Conservation (phyloP, 2,329 filamentous ascomycete genomes). For the Acrodontium crateriforme region DNA sequence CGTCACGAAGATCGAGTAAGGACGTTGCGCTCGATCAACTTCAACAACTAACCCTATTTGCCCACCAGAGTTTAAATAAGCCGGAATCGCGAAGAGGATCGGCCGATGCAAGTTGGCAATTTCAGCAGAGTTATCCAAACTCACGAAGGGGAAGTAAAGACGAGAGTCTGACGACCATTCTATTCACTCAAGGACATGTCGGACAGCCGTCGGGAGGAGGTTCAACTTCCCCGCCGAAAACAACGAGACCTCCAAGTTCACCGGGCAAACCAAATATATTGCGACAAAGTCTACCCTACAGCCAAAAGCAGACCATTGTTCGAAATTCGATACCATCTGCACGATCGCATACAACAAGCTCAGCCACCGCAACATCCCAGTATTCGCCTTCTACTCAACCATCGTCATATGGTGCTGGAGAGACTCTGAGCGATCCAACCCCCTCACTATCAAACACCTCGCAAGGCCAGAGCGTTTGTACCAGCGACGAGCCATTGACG, state of each 20-base stretch:
- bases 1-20: constrained; percentile 22
- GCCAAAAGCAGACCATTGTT: constrained; percentile 6
- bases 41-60: constrained; percentile 17
- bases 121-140: constrained; percentile 19
- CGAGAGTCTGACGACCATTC: constrained; percentile 22
- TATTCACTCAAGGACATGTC: constrained; percentile 16
- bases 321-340: constrained; percentile 18
- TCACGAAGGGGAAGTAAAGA: constrained; percentile 22
- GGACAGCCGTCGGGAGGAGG: constrained; percentile 13
- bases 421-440: constrained; percentile 11
- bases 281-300: constrained; percentile 7
- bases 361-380: constrained; percentile 17
- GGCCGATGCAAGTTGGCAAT: constrained; percentile 20
- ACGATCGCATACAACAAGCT: constrained; percentile 20
- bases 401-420: constrained; percentile 20
- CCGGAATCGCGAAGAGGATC: constrained; percentile 21
- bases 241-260: constrained; percentile 7
- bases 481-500: constrained; percentile 13
- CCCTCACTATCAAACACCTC: constrained; percentile 4
- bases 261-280: constrained; percentile 7
- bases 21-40: constrained; percentile 23
- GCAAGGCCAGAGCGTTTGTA: too few relatives aligned
- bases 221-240: constrained; percentile 10
- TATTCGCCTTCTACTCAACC: constrained; percentile 20
- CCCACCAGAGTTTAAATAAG: constrained; percentile 15